Conservation (phyloP, 768 basidiomycete species). For the Podaxis sp. region DNA sequence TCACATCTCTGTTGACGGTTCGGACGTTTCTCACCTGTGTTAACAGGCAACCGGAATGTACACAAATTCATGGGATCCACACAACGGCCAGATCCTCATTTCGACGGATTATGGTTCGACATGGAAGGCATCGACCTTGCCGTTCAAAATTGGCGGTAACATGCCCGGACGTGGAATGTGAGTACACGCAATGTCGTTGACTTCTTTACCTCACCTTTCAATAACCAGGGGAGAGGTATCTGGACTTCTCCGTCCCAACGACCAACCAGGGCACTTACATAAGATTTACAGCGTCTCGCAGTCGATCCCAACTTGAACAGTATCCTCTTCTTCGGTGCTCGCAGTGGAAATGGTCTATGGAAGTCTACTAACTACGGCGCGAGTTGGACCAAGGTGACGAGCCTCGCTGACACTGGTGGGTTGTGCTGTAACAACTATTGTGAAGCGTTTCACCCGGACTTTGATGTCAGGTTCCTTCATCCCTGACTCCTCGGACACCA, state of each 20-base stretch:
- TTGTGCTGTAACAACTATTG: neutral
- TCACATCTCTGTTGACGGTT: neutral
- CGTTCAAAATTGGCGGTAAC: slow-evolving; percentile 68
- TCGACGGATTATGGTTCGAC: slow-evolving; percentile 56
- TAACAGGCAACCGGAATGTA: slow-evolving; percentile 54
- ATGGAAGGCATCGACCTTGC: slow-evolving; percentile 44
- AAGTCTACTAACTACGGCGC: slow-evolving; percentile 57
- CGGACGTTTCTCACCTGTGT: neutral
- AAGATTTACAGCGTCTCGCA: slow-evolving; percentile 43
- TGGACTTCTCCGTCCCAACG: neutral
- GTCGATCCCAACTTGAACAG: slow-evolving; percentile 61
- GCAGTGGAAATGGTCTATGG: slow-evolving; percentile 62
- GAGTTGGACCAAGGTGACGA: slow-evolving; percentile 57
- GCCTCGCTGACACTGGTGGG: slow-evolving; percentile 54
- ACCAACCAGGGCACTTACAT: neutral
- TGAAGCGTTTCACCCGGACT: neutral
- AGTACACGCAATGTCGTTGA: slow-evolving; percentile 10
- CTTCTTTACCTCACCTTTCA: slow-evolving; percentile 2
- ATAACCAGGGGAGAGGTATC: slow-evolving; percentile 41
- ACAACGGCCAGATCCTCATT: slow-evolving; percentile 57
- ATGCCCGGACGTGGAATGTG: slow-evolving; percentile 67
- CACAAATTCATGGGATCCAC: slow-evolving; percentile 59
- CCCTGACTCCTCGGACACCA: slow-evolving; percentile 47
- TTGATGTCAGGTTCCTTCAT: slow-evolving; percentile 42
- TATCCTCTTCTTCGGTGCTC: slow-evolving; percentile 60